These are phyloP conservation scores for Alternaria sp. DNA, from an alignment of 2,329 filamentous ascomycete species.

Conservation along the genomic window DNA sequence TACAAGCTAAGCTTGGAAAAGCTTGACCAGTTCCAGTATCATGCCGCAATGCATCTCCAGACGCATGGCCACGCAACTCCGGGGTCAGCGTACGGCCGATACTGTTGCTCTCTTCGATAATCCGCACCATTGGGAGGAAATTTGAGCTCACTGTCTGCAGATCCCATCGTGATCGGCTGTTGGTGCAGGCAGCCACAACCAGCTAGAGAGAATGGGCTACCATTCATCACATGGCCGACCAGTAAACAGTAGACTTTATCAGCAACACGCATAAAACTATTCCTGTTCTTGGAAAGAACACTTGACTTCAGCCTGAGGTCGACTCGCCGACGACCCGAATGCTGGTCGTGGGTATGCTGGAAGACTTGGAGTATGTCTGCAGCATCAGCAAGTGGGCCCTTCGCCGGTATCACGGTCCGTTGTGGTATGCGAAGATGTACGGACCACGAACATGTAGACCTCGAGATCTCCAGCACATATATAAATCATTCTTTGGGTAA, in stretches of 20 bases:
- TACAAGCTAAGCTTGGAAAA: neutral
- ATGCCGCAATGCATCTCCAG: neutral
- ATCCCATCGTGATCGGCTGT: neutral
- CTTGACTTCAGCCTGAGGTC: neutral
- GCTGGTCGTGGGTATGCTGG: neutral
- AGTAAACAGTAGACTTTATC: neutral
- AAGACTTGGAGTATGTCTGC: neutral
- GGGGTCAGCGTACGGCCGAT: neutral
- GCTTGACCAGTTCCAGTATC: neutral
- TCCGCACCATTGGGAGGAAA: neutral
- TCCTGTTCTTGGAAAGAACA: neutral
- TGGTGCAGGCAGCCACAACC: neutral
- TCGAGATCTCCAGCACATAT: neutral
- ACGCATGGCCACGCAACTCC: neutral
- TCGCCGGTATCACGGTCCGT: slow-evolving; percentile 3
- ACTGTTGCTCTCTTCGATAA: neutral
- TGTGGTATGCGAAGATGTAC: neutral
- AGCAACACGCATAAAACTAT: neutral
- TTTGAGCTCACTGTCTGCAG: neutral
- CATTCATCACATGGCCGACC: neutral
- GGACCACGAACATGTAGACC: neutral
- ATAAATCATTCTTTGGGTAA: neutral
- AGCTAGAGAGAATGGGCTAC: neutral
- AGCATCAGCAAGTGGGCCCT: slow-evolving; percentile 3
- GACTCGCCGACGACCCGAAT: slow-evolving; percentile 2